These are phyloP conservation scores for Austroboletus eburneus DNA, from an alignment of 768 basidiomycete genomes.

Conservation along the genomic window DNA sequence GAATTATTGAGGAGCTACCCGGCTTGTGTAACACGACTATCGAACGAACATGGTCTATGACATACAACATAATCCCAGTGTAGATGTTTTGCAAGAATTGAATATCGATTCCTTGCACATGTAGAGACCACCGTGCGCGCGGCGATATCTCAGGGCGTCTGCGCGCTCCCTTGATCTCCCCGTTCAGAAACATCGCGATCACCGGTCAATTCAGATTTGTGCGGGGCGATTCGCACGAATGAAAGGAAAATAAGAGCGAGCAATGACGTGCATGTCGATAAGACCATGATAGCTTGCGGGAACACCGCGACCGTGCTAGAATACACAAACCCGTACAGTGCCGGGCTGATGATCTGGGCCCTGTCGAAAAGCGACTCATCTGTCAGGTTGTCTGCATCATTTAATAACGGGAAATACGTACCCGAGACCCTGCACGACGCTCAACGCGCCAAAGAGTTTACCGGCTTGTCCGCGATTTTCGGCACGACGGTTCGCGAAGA, in stretches of 20 bases:
- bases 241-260: slow-evolving; percentile 43
- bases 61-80: no score
- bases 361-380: no score
- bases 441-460: slow-evolving; percentile 74
- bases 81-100: no score
- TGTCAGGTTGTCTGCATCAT: no score
- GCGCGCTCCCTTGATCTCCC: no score
- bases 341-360: slow-evolving; percentile 65
- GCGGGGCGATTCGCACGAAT: slow-evolving; percentile 42
- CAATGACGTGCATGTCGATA: slow-evolving; percentile 39
- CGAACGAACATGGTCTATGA: no score
- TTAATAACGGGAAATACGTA: slow-evolving; percentile 28
- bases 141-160: no score
- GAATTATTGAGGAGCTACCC: no score
- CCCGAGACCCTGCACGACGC: slow-evolving; percentile 69
- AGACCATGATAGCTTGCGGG: slow-evolving; percentile 66
- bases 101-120: no score
- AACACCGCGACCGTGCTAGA: slow-evolving; percentile 64
- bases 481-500: slow-evolving; percentile 53
- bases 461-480: slow-evolving; percentile 51
- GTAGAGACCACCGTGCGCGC: no score
- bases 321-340: slow-evolving; percentile 69
- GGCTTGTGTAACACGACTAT: no score
- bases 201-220: not conserved
- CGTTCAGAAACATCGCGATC: not conserved